Base-by-base conservation (phyloP, 768 basidiomycete genomes). In the Kwoniella europaea region DNA sequence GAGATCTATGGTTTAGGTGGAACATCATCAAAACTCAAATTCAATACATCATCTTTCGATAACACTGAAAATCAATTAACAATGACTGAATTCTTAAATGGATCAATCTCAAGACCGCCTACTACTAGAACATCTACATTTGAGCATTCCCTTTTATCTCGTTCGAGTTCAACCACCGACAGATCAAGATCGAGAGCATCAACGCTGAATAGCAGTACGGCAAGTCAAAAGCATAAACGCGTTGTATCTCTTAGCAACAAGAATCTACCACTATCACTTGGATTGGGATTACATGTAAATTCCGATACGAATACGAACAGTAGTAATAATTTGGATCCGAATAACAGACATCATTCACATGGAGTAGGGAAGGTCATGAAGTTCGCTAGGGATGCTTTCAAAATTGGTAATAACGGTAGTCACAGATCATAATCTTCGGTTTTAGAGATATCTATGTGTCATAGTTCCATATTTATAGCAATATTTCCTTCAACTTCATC, bases 331-430 rank as follows among this genome's bases (percentile, higher is more conserved):
- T 10, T 46, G 44, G 44, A 46, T 46, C 12, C 12, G 3, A 16
- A 16, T 3, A 55, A 55, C 5, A 20, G 10, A 12, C 10, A 44
- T 61, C 59, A 43, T 6, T n/a, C 18, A 0, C n/a, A 44, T 43
- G 41, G 46, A 42, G 65, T 59, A 12, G 46, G 65, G 5, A 50
- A 46, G 41, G 65, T 67, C n/a, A 67, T 67, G 57, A 42, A 41
- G n/a, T 41, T 58, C 7, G 65, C 65, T 18, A 67, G 27, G 41
- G 65, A 59, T 18, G 65, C 65, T 29, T 59, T 67, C 6, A 57
- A 57, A 18, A 67, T 67, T 27, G 56, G 44, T 43, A 43, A 43
- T 61, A 35, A 35, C 4, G 35, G 35, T 35, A 35, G 35, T 35
- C 35, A 35, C 7, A 35, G 35, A 9, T 35, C 35, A 35, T 35